Percentiles rank a stretch among this genome's conserved stretches.
These are phyloP conservation scores for Gynandropsis gynandra DNA, from an alignment of 345 rosid species.

Conservation along the genomic window DNA sequence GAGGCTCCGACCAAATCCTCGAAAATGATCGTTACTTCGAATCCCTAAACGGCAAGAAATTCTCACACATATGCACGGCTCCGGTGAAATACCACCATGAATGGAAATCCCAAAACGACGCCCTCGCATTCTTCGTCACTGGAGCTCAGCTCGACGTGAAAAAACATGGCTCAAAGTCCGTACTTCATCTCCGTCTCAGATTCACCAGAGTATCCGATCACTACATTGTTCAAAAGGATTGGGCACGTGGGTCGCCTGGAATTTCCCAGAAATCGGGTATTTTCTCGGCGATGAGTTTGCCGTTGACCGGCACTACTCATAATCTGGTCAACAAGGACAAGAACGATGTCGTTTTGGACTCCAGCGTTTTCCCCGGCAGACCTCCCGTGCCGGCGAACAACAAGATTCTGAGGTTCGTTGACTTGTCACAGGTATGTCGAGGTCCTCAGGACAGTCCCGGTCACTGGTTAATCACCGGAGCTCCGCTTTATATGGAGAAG, in stretches of 20 bases:
- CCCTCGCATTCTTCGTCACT: constrained; percentile 61
- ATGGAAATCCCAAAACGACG: constrained; percentile 33
- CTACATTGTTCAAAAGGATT: constrained; percentile 38
- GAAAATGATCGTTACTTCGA: constrained; percentile 42
- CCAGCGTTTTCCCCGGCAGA: constrained; percentile 71
- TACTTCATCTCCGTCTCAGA: constrained; percentile 67
- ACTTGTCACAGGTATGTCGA: constrained; percentile 55
- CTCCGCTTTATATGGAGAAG: constrained; percentile 54
- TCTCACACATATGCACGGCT: constrained; percentile 69
- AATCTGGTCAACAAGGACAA: constrained; percentile 34
- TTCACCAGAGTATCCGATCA: constrained; percentile 53
- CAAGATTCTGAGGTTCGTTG: constrained; percentile 69
- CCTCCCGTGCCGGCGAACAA: constrained; percentile 74
- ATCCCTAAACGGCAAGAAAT: constrained; percentile 46
- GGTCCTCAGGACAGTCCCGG: constrained; percentile 91
- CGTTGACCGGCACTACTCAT: constrained; percentile 35
- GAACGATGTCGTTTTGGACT: constrained; percentile 45
- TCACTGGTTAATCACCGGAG: constrained; percentile 86
- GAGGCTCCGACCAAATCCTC: constrained; percentile 47
- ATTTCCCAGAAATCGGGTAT: constrained; percentile 60
- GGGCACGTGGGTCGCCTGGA: constrained; percentile 47
- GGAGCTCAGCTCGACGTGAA: constrained; percentile 79
- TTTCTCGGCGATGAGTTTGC: constrained; percentile 58
- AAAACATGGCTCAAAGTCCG: constrained; percentile 51
- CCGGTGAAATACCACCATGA: constrained; percentile 53